These are phyloP conservation scores for Lentinula raphanica DNA, from an alignment of 768 basidiomycete species.

Conservation along the genomic window DNA sequence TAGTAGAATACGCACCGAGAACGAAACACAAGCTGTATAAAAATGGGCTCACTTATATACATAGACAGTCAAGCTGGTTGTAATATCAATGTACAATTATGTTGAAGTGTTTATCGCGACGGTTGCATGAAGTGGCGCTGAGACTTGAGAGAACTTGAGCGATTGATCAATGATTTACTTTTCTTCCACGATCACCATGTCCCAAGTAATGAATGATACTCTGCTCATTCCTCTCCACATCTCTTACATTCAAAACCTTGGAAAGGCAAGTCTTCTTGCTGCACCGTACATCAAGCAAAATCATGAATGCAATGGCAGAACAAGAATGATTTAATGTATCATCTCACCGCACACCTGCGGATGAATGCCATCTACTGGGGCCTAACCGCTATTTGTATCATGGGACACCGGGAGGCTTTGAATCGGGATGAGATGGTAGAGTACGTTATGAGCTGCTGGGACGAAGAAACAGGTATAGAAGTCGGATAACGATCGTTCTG, in stretches of 20 bases:
- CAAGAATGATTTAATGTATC: constrained; percentile 82
- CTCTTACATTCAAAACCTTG: constrained; percentile 70
- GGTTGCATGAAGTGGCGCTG: too few species aligned
- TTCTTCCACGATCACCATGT: background rate
- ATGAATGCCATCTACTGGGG: constrained; percentile 99
- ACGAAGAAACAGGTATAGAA: constrained; percentile 70
- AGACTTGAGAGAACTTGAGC: too few species aligned
- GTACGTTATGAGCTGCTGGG: constrained; percentile 95
- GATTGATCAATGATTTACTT: too few species aligned
- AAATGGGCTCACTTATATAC: background rate
- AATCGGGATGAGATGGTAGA: constrained; percentile 78
- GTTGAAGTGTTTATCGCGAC: background rate
- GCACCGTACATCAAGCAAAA: background rate
- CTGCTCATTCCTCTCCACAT: constrained; percentile 57
- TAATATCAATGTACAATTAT: background rate
- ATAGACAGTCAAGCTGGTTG: background rate
- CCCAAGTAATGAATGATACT: background rate
- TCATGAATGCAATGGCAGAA: constrained; percentile 35
- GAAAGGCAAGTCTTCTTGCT: constrained; percentile 40
- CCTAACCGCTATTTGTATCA: constrained; percentile 76
- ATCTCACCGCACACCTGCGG: constrained; percentile 88
- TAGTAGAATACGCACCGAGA: background rate
- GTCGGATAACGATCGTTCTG: background rate
- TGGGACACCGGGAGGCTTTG: constrained; percentile 75
- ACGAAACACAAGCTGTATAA: background rate